Conservation (phyloP, 192 early-diverging fungal species). For the Mortierella hygrophila region DNA sequence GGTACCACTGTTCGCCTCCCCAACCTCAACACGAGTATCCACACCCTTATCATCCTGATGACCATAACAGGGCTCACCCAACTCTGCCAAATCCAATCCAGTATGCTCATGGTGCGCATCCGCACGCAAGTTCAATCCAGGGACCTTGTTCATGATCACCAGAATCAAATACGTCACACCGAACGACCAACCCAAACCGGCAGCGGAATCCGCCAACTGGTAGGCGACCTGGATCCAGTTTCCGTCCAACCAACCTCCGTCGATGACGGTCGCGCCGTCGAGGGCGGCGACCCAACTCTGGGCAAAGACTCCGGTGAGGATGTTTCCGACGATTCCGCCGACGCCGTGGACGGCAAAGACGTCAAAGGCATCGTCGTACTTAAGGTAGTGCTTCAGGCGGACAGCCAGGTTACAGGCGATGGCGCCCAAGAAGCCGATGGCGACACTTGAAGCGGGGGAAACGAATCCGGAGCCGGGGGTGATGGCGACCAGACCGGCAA, state of each 20-base stretch:
- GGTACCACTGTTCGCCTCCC: slow-evolving; percentile 38
- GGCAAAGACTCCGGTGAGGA: slow-evolving; percentile 96
- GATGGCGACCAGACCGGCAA: slow-evolving; percentile 93
- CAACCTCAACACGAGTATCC: slow-evolving; percentile 50
- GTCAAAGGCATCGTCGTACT: slow-evolving; percentile 94
- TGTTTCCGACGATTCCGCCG: slow-evolving; percentile 84
- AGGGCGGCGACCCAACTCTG: slow-evolving; percentile 77
- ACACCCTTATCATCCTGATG: slow-evolving; percentile 61
- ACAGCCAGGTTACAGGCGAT: slow-evolving; percentile 85
- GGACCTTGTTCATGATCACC: slow-evolving; percentile 81
- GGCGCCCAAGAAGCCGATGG: slow-evolving; percentile 83
- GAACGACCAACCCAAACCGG: slow-evolving; percentile 83
- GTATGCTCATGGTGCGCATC: slow-evolving; percentile 73
- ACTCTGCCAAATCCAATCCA: slow-evolving; percentile 85
- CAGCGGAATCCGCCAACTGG: slow-evolving; percentile 83
- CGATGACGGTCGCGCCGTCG: slow-evolving; percentile 73
- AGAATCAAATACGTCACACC: slow-evolving; percentile 79
- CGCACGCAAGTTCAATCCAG: slow-evolving; percentile 82
- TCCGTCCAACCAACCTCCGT: slow-evolving; percentile 72
- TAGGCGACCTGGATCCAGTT: slow-evolving; percentile 84
- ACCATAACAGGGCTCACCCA: slow-evolving; percentile 79
- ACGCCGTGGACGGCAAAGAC: slow-evolving; percentile 93
- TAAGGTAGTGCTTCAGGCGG: slow-evolving; percentile 84
- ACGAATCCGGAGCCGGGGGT: slow-evolving; percentile 95
- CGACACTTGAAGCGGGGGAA: slow-evolving; percentile 81